Evolutionary conservation across 805 yeast genomes (phyloP), one percentile per base, ranked within the genome.

Genomic region (Starmerella bombi): DNA sequence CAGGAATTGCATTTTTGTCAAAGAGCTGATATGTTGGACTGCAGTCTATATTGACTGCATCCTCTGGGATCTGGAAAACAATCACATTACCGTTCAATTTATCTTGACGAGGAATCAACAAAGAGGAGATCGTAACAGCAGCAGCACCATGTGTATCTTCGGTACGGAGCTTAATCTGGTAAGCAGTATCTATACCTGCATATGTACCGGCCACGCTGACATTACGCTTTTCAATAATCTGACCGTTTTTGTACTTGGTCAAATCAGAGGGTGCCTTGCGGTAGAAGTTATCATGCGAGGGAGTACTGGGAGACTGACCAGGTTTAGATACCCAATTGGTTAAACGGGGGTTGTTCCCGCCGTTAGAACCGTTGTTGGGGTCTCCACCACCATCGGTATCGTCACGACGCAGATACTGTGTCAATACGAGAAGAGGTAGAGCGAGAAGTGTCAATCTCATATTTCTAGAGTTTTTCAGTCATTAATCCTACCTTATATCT

Each of bases 51-150:
- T 15, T 17, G 25, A 43, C 25, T 2, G 56, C 38, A 28, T 53
- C 58, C 37, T 53, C 56, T 9, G 49, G 38, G 15, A 38, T n/a
- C 43, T 48, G 55, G 40, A 41, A 51, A 2, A 50, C 51, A 2
- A 54, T 41, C 12, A 54, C 25, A 12, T 36, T 28, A 16, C 43
- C 42, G n/a, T 30, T 36, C 15, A 5, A n/a, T n/a, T n/a, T 31
- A 16, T 28, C 30, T 8, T 35, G 35, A 19, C 22, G 27, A 7
- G 60, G 59, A 4, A 52, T 36, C 16, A 58, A 39, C 7, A 58
- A 40, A 5, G 60, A 47, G 16, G 61, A 57, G 12, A 55, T 50
- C 6, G 52, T 47, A 1, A 56, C 50, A 9, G 50, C 43, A 17
- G 61, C 47, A 16, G 44, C 37, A 9, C 55, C 61, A 22, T 45